Evolutionary conservation across 768 basidiomycete species (phyloP).

Genomic region (Asterophora parasitica): DNA sequence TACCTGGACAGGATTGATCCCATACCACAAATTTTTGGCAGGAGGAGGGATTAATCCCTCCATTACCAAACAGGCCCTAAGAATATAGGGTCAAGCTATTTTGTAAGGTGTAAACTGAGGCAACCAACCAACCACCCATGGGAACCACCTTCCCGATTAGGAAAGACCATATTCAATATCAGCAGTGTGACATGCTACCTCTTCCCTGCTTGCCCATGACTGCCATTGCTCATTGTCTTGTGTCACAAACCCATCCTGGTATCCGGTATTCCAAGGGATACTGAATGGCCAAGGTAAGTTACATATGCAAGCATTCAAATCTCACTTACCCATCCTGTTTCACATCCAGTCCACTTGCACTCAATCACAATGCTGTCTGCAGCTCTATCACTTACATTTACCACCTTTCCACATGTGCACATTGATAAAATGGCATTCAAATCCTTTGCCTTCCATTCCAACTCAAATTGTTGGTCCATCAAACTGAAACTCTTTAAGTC

Average conservation of each 20-base stretch:
- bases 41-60: too few species aligned
- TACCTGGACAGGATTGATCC: too few species aligned
- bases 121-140: constrained; percentile 2
- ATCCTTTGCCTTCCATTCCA: neutral
- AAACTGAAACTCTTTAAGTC: too few species aligned
- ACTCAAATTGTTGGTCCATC: too few species aligned
- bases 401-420: neutral
- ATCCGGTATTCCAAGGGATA: neutral
- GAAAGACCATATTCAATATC: neutral
- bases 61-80: too few species aligned
- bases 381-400: neutral
- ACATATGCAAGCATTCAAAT: neutral
- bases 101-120: neutral
- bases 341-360: neutral
- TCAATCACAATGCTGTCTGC: neutral
- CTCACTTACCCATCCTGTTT: too few species aligned
- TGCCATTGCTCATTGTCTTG: neutral
- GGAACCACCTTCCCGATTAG: neutral
- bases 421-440: neutral
- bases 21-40: too few species aligned
- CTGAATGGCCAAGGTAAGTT: neutral
- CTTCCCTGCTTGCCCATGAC: neutral
- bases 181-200: too few species aligned
- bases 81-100: neutral
- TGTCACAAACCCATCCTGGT: neutral